Conservation (phyloP, 2,329 filamentous ascomycete genomes). For the Claviceps cyperi region DNA sequence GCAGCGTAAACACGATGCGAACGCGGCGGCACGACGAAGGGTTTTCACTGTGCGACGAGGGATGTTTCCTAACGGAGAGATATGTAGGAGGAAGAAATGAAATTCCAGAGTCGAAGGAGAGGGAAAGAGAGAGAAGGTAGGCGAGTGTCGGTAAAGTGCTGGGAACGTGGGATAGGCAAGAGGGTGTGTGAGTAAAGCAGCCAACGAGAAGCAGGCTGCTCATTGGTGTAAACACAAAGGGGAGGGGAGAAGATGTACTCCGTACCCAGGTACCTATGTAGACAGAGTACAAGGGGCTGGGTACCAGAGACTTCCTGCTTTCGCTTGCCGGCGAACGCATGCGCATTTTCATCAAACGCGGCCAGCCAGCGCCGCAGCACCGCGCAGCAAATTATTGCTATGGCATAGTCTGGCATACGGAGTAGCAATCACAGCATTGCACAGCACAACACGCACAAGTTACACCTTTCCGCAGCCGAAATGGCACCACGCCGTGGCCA, state of each 20-base stretch:
- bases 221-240: constrained; percentile 6
- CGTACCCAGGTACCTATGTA: neutral
- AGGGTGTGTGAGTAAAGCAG: constrained; percentile 10
- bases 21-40: constrained; percentile 2
- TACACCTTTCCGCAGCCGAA: too few relatives aligned
- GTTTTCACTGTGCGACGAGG: constrained; percentile 4
- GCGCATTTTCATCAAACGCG: neutral
- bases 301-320: neutral
- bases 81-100: constrained; percentile 10
- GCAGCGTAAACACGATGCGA: constrained; percentile 9
- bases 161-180: constrained; percentile 9
- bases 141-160: constrained; percentile 8
- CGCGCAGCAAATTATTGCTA: neutral
- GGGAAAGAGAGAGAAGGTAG: constrained; percentile 8
- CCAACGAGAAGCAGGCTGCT: constrained; percentile 5
- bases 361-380: neutral
- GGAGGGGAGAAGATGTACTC: neutral
- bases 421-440: neutral
- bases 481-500: neutral
- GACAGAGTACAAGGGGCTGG: neutral
- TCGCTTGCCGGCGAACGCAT: neutral
- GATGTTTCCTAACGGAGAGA: constrained; percentile 3
- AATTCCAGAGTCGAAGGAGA: constrained; percentile 12
- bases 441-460: neutral
- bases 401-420: neutral